These are phyloP conservation scores for Cladophialophora bantiana DNA, from an alignment of 2,329 filamentous ascomycete species.

Conservation along the genomic window DNA sequence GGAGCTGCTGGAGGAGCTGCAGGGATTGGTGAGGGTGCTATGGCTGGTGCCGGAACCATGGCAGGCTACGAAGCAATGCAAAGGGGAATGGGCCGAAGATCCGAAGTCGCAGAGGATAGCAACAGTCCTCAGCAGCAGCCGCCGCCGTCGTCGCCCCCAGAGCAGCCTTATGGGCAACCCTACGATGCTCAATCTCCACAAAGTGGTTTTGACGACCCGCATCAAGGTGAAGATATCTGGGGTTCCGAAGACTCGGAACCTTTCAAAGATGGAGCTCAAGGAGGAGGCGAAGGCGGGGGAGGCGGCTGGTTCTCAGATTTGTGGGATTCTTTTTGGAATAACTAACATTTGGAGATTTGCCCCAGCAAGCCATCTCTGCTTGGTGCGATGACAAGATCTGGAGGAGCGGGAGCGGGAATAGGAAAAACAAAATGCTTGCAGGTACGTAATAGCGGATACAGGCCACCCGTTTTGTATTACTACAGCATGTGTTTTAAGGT, in stretches of 20 bases:
- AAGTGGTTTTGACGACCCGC: constrained; percentile 32
- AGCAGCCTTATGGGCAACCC: constrained; percentile 29
- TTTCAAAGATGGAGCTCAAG: constrained; percentile 42
- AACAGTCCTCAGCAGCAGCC: constrained; percentile 17
- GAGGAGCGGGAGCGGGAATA: neutral
- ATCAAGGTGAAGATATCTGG: constrained; percentile 45
- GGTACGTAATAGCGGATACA: neutral
- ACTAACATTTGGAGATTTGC: neutral
- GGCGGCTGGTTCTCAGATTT: constrained; percentile 41
- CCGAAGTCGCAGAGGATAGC: constrained; percentile 29
- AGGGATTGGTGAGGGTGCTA: constrained; percentile 52
- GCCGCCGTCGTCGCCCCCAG: constrained; percentile 9
- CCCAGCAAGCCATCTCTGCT: neutral
- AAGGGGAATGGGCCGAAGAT: constrained; percentile 52
- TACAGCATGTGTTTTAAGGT: neutral
- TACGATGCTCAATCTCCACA: constrained; percentile 44
- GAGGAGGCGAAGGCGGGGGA: constrained; percentile 43
- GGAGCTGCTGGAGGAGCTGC: constrained; percentile 32
- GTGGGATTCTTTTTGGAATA: constrained; percentile 38
- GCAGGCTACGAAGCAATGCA: constrained; percentile 71
- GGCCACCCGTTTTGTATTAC: neutral
- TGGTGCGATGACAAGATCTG: neutral
- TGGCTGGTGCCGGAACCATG: constrained; percentile 64
- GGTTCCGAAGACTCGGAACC: constrained; percentile 45
- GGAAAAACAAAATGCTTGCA: neutral